Base-by-base conservation (phyloP, 345 rosid species). In the Hirschfeldia incana region DNA sequence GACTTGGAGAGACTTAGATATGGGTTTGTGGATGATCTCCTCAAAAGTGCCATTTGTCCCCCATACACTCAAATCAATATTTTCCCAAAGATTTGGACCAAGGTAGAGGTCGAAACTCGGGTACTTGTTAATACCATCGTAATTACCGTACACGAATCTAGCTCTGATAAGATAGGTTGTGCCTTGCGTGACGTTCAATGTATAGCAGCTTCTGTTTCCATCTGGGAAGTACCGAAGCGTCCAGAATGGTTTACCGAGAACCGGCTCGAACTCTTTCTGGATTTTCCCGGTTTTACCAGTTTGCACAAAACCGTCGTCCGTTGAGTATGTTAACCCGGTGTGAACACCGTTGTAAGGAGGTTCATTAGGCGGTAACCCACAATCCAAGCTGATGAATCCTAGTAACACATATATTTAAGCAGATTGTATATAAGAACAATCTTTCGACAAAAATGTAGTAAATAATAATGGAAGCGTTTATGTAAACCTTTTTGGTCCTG, bases 311-410 rank as follows among this genome's bases (percentile, higher is more conserved):
- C 67, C 73, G 21, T 44, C 11, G 55, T 80, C 83, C 0, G 83
- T 69, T 44, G 67, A 53, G 76, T 7, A 80, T 30, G 80, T 70
- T 65, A 80, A 29, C 55, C 83, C 83, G 44, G 73, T 75, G 5
- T 36, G 7, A 13, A 37, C 39, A 17, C 75, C 76, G 42, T 42
- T 64, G 42, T 75, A 75, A 44, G 80, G 32, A 32, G 26, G 62
- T 39, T 70, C 68, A 39, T 46, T 70, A 21, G 76, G 64, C 7
- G 39, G 28, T 62, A 28, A 16, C 4, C 80, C 83, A 7, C 83
- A 80, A 70, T 75, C 83, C 76, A 80, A 75, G 37, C 76, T 80
- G 32, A 76, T 75, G 73, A 80, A 80, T 17, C 83, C 83, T 80
- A 70, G 12, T 69, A 64, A 51, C 13, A 69, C 37, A 37, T 37